Evolutionary conservation across 1,284 basidiomycete species (phyloP).

Genomic region (Moesziomyces antarcticus): DNA sequence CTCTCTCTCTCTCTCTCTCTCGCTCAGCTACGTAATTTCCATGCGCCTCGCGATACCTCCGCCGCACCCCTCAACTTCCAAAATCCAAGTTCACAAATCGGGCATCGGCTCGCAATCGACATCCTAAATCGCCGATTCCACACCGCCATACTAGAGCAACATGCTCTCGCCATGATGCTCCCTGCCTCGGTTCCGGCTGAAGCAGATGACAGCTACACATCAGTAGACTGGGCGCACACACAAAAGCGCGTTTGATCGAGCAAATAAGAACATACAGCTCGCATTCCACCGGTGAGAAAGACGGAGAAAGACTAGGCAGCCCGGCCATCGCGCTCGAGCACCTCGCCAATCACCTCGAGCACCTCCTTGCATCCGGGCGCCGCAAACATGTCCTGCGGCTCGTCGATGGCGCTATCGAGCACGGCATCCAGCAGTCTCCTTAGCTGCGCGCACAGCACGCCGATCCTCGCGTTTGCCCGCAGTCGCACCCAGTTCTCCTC

Average conservation of each 20-base stretch:
- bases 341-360: conserved; percentile 26
- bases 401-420: conserved; percentile 33
- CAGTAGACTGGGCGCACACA: not conserved
- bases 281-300: not conserved
- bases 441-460: conserved; percentile 88
- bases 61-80: not conserved
- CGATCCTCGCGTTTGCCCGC: conserved; percentile 86
- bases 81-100: not conserved
- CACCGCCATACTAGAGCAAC: not conserved
- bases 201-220: not conserved
- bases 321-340: conserved; percentile 35
- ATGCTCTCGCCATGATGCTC: too few species aligned
- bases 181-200: not conserved
- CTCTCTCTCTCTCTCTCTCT: too few species aligned
- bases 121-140: not conserved
- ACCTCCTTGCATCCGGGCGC: conserved; percentile 36
- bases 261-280: not conserved
- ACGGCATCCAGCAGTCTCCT: conserved; percentile 68
- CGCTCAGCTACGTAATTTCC: conserved; percentile 1
- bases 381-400: conserved; percentile 34
- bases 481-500: conserved; percentile 74
- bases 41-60: conserved; percentile 3
- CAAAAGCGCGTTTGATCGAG: not conserved
- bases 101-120: not conserved
- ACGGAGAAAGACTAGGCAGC: conserved; percentile 1